Base-by-base conservation (phyloP, 1,284 basidiomycete species). In the Clitocybe nebularis region DNA sequence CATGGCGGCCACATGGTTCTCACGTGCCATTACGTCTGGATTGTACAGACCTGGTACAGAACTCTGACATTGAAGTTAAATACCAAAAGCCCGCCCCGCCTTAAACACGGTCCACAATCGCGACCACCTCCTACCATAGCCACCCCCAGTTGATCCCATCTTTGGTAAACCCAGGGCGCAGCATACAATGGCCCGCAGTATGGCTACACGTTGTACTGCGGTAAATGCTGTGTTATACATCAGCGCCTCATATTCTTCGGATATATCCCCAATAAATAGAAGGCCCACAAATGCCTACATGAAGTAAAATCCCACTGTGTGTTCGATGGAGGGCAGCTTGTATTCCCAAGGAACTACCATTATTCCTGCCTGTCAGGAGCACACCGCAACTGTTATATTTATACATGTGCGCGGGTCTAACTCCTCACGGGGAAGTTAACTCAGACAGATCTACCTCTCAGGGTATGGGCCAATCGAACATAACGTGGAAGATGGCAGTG, bases 391-490 rank as follows among this genome's bases (percentile, higher is more conserved):
- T 13, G 45, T 53, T 16, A 55, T 52, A 28, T 50, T 50, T 33
- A 13, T 51, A n/a, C 53, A 51, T 45, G 48, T 49, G 49, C 23
- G 49, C 16, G 17, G 8, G 16, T n/a, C 20, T 14, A 25, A 13
- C 9, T 9, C 26, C 29, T 14, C 10, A 28, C 10, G 13, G 36
- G 5, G 20, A 21, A 35, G 34, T 13, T 29, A 20, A 39, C n/a
- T 41, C 23, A 23, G 8, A 40, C 21, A 35, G 34, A 36, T 25
- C 14, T 19, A 7, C 11, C 16, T 21, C 19, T n/a, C 25, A 72
- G 70, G 70, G 69, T 9, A 44, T 71, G 2, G 69, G 70, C 11
- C 69, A 72, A 46, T 58, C 53, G 4, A 62, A 58, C 35, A 39
- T 60, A 16, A 54, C 57, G 0, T 72, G 71, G 69, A 50, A 55